phyloP scores from a whole-genome alignment of 1,139 yeast genomes.

The Geotrichum carabidarum region DNA sequence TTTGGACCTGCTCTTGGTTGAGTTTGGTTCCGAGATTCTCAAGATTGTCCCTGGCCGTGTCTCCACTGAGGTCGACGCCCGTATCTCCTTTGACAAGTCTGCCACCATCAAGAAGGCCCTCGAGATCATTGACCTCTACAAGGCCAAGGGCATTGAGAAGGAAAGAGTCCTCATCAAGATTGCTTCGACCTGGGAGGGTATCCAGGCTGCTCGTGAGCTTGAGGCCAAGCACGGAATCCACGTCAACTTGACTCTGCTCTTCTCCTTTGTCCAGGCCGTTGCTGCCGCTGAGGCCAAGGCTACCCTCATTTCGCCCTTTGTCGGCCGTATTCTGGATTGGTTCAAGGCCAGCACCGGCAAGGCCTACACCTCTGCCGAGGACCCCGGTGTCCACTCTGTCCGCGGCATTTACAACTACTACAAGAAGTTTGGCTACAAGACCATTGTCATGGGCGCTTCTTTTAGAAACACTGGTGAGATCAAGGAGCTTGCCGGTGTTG shows the following conservation, averaged over 20 bases:
- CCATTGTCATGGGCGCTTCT: constrained; percentile 99
- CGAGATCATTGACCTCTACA: constrained; percentile 77
- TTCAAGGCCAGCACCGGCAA: constrained; percentile 92
- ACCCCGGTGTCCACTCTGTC: constrained; percentile 96
- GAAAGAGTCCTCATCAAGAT: constrained; percentile 92
- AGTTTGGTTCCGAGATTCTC: constrained; percentile 91
- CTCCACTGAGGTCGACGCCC: constrained; percentile 97
- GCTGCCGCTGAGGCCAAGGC: constrained; percentile 98
- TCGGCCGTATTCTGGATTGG: constrained; percentile 99
- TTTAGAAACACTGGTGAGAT: constrained; percentile 98
- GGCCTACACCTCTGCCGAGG: constrained; percentile 70
- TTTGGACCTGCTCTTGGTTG: constrained; percentile 86
- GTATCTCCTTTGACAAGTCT: constrained; percentile 90
- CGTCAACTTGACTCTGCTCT: constrained; percentile 90
- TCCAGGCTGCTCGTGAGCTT: constrained; percentile 94
- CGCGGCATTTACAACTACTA: constrained; percentile 89
- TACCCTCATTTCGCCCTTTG: constrained; percentile 96
- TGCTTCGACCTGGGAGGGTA: constrained; percentile 99
- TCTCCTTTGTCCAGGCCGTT: constrained; percentile 95
- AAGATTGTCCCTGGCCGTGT: constrained; percentile 98
- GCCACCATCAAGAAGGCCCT: constrained; percentile 91
- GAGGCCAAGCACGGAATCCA: constrained; percentile 88
- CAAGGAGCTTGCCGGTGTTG: constrained; percentile 95
- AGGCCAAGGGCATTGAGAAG: constrained; percentile 74
- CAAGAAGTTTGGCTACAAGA: constrained; percentile 92